Evolutionary conservation across 1,139 yeast genomes (phyloP).

Genomic region (Saccharomyces pastorianus): DNA sequence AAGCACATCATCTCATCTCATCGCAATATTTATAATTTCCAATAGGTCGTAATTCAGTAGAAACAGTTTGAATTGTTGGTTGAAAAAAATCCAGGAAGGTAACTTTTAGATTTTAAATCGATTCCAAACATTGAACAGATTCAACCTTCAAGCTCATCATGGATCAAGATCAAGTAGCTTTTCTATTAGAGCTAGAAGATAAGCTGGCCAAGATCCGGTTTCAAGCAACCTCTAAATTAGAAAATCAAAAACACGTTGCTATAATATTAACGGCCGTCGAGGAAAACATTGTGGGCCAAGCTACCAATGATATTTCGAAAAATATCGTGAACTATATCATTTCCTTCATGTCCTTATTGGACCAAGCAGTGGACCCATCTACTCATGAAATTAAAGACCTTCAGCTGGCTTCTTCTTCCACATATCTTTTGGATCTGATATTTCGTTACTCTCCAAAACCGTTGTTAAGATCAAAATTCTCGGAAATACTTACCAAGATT

Average conservation of each 20-base stretch:
- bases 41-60: no score
- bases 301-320: slow-evolving; percentile 36
- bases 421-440: slow-evolving; percentile 74
- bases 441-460: slow-evolving; percentile 67
- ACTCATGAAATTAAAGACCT: slow-evolving; percentile 49
- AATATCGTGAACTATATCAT: slow-evolving; percentile 75
- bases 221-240: slow-evolving; percentile 67
- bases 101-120: background rate
- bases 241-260: slow-evolving; percentile 73
- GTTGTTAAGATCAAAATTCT: slow-evolving; percentile 62
- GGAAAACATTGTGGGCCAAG: slow-evolving; percentile 69
- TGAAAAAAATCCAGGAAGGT: background rate
- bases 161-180: slow-evolving; percentile 42
- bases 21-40: background rate
- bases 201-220: slow-evolving; percentile 61
- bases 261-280: slow-evolving; percentile 81
- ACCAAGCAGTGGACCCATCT: slow-evolving; percentile 53
- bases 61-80: no score
- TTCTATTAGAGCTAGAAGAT: slow-evolving; percentile 53
- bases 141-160: slow-evolving; percentile 8
- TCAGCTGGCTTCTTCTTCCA: slow-evolving; percentile 62
- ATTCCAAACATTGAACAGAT: background rate
- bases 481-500: slow-evolving; percentile 66
- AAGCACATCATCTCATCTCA: background rate
- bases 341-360: slow-evolving; percentile 72